Conservation (phyloP, 495 filamentous ascomycete species). For the Tuber umbilicatum region DNA sequence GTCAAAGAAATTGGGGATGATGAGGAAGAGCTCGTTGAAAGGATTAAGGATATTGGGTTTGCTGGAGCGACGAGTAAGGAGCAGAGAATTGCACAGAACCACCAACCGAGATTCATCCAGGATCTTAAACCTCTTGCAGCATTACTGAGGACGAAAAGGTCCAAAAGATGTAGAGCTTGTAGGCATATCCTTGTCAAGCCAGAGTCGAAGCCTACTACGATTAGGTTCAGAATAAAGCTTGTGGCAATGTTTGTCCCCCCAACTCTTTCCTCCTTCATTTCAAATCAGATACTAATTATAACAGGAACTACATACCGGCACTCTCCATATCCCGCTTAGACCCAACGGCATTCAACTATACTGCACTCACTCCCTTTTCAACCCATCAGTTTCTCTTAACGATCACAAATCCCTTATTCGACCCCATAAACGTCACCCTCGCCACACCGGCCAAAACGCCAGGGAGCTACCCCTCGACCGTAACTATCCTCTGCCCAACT, state of each 20-base stretch:
- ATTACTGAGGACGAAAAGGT: slow-evolving; percentile 80
- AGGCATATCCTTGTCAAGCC: slow-evolving; percentile 92
- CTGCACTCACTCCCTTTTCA: slow-evolving; percentile 56
- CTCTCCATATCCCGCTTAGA: slow-evolving; percentile 63
- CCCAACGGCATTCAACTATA: slow-evolving; percentile 42
- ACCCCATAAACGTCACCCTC: slow-evolving; percentile 75
- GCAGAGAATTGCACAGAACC: slow-evolving; percentile 31
- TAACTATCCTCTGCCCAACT: slow-evolving; percentile 88
- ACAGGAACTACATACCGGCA: slow-evolving; percentile 70
- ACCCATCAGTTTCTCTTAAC: slow-evolving; percentile 80
- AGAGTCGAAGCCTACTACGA: slow-evolving; percentile 79
- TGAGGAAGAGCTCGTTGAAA: slow-evolving; percentile 34
- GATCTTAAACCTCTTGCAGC: slow-evolving; percentile 67
- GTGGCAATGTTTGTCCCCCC: slow-evolving; percentile 56
- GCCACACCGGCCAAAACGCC: slow-evolving; percentile 77
- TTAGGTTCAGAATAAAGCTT: slow-evolving; percentile 80
- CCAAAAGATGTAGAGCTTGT: slow-evolving; percentile 85
- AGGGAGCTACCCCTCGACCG: slow-evolving; percentile 65
- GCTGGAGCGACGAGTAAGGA: slow-evolving; percentile 27
- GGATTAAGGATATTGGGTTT: slow-evolving; percentile 33
- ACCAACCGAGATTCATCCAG: slow-evolving; percentile 25
- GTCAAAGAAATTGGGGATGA: slow-evolving; percentile 15
- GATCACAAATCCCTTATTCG: slow-evolving; percentile 89
- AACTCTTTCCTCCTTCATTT: slow-evolving; percentile 64
- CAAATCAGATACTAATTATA: slow-evolving; percentile 30